These are phyloP conservation scores for Obelidium mucronatum DNA, from an alignment of 192 early-diverging fungal genomes.

Conservation along the genomic window DNA sequence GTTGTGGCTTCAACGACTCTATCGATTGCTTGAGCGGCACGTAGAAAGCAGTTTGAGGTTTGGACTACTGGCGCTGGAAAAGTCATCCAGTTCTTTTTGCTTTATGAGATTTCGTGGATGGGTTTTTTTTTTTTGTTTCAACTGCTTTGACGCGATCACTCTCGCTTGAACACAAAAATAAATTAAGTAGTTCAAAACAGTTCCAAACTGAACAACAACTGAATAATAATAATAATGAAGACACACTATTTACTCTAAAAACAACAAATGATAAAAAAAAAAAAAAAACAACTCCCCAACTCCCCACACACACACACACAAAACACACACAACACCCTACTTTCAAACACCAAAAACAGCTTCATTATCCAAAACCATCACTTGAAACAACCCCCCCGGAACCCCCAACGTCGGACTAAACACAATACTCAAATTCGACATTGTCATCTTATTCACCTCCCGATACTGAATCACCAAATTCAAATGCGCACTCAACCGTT, in stretches of 20 bases:
- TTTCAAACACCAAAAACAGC: conserved; percentile 44
- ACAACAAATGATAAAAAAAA: too few relatives aligned
- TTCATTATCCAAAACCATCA: conserved; percentile 85
- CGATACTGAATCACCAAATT: conserved; percentile 83
- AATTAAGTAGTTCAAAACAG: background rate
- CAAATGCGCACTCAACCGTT: conserved; percentile 87
- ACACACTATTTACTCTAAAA: too few relatives aligned
- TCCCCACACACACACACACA: conserved; percentile 22
- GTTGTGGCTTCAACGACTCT: background rate
- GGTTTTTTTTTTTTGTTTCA: background rate
- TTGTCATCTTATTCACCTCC: conserved; percentile 92
- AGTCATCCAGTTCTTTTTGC: too few relatives aligned
- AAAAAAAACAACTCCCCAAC: background rate
- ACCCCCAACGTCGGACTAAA: conserved; percentile 94
- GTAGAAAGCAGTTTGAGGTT: background rate
- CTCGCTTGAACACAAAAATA: background rate
- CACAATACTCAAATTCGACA: conserved; percentile 94
- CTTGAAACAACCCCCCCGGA: conserved; percentile 87
- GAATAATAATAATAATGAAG: background rate
- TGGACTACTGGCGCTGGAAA: too few relatives aligned
- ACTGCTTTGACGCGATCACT: background rate
- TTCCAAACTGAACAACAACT: background rate
- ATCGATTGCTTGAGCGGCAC: background rate
- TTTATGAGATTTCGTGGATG: background rate
- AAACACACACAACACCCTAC: conserved; percentile 32